A percentile compares a stretch with the other conserved stretches of the same genome.
Evolutionary conservation across 2,329 filamentous ascomycete genomes (phyloP).

Genomic region (Plenodomus biglobosus): DNA sequence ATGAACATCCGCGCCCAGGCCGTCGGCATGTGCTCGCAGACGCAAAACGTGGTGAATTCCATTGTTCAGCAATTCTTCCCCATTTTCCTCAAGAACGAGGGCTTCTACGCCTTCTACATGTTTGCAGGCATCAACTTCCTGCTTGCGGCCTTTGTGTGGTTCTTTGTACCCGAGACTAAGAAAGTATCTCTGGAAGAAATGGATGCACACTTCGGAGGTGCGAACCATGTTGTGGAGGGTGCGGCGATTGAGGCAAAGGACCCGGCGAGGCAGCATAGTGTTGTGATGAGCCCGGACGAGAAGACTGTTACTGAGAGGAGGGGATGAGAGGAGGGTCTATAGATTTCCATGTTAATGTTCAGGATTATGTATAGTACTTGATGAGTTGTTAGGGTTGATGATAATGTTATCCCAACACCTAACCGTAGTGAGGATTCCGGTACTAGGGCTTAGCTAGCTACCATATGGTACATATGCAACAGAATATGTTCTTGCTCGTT

Average conservation of each 20-base stretch:
- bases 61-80: slow-evolving; percentile 73
- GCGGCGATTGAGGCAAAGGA: slow-evolving; percentile 51
- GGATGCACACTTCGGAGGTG: slow-evolving; percentile 58
- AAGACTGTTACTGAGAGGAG: slow-evolving; percentile 21
- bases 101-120: slow-evolving; percentile 60
- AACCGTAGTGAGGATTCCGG: too few species aligned
- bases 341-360: too few species aligned
- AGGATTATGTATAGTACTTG: not conserved
- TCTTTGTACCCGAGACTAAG: slow-evolving; percentile 49
- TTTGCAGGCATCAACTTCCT: slow-evolving; percentile 53
- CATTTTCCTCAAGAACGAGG: slow-evolving; percentile 62
- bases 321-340: not conserved
- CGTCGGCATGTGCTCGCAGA: slow-evolving; percentile 65
- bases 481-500: too few species aligned
- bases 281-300: slow-evolving; percentile 20
- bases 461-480: too few species aligned
- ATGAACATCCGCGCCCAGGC: slow-evolving; percentile 73
- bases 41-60: slow-evolving; percentile 63
- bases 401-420: not conserved
- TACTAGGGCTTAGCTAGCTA: too few species aligned
- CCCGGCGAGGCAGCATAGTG: slow-evolving; percentile 31
- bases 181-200: slow-evolving; percentile 58
- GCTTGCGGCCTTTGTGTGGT: slow-evolving; percentile 47
- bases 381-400: not conserved
- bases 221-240: slow-evolving; percentile 59